Conservation (phyloP, 495 filamentous ascomycete species). For the Aspergillus affinis region DNA sequence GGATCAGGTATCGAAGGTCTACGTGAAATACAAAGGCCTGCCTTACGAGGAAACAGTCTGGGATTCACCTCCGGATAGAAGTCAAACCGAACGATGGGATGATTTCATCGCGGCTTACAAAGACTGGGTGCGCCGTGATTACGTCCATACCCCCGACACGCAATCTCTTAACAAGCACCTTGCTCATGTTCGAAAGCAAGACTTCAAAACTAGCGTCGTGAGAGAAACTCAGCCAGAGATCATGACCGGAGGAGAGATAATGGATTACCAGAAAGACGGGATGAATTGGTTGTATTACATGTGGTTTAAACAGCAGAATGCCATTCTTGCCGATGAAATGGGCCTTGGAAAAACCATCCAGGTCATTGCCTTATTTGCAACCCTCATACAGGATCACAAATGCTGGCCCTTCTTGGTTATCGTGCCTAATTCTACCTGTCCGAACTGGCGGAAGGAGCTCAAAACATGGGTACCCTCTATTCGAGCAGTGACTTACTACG, state of each 20-base stretch:
- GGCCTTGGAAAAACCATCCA: slow-evolving; percentile 98
- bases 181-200: slow-evolving; percentile 54
- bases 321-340: slow-evolving; percentile 99
- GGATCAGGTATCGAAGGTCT: slow-evolving; percentile 64
- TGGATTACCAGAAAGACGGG: slow-evolving; percentile 92
- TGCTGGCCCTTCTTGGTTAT: slow-evolving; percentile 94
- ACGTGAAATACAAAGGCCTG: slow-evolving; percentile 94
- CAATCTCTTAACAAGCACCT: slow-evolving; percentile 60
- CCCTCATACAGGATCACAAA: slow-evolving; percentile 72
- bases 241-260: slow-evolving; percentile 75
- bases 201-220: slow-evolving; percentile 66
- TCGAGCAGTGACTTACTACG: slow-evolving; percentile 89
- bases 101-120: slow-evolving; percentile 81
- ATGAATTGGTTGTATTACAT: slow-evolving; percentile 97
- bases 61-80: slow-evolving; percentile 75
- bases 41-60: slow-evolving; percentile 88
- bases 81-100: slow-evolving; percentile 67
- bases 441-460: slow-evolving; percentile 97
- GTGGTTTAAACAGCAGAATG: slow-evolving; percentile 75
- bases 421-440: slow-evolving; percentile 89
- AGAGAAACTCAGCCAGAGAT: slow-evolving; percentile 71
- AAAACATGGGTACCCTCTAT: slow-evolving; percentile 88
- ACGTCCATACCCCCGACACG: slow-evolving; percentile 58
- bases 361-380: slow-evolving; percentile 77
- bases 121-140: slow-evolving; percentile 75